Conservation (phyloP, 1,139 yeast genomes). For the Saccharomyces pastorianus region DNA sequence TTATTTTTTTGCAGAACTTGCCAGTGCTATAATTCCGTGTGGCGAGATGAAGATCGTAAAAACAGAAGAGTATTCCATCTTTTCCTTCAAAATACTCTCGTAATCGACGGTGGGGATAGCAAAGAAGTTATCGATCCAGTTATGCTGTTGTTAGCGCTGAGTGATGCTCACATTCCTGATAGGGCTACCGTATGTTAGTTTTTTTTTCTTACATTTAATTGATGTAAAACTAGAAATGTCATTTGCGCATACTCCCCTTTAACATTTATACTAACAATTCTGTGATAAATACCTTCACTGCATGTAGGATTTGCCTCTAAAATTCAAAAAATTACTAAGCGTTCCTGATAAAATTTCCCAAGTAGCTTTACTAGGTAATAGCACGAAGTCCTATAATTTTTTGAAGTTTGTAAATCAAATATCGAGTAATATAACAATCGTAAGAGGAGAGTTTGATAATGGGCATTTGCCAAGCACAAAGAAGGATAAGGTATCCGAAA, state of each 20-base stretch:
- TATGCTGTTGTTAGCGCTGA: constrained; percentile 84
- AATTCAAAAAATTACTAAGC: constrained; percentile 60
- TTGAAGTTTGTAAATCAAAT: constrained; percentile 54
- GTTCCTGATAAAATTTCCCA: constrained; percentile 77
- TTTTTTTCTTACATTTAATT: neutral
- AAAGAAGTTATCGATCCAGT: constrained; percentile 2
- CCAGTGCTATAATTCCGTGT: neutral
- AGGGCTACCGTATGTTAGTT: constrained; percentile 51
- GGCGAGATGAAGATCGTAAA: neutral
- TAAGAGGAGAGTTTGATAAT: constrained; percentile 68
- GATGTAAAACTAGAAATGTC: neutral
- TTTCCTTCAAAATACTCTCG: neutral
- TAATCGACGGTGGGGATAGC: neutral
- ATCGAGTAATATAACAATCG: constrained; percentile 66
- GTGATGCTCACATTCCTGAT: constrained; percentile 86
- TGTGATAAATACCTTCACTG: neutral
- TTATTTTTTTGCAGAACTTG: neutral
- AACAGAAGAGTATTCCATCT: neutral
- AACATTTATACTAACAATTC: constrained; percentile 1
- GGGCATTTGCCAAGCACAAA: constrained; percentile 40
- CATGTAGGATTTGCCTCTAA: constrained; percentile 36
- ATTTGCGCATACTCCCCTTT: neutral
- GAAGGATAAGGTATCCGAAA: constrained; percentile 41
- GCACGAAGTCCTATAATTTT: constrained; percentile 61
- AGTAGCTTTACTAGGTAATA: constrained; percentile 79